Percentiles rank a stretch among this genome's conserved stretches.
Conservation (phyloP, 805 yeast species). For the Saccharomyces paradoxus region DNA sequence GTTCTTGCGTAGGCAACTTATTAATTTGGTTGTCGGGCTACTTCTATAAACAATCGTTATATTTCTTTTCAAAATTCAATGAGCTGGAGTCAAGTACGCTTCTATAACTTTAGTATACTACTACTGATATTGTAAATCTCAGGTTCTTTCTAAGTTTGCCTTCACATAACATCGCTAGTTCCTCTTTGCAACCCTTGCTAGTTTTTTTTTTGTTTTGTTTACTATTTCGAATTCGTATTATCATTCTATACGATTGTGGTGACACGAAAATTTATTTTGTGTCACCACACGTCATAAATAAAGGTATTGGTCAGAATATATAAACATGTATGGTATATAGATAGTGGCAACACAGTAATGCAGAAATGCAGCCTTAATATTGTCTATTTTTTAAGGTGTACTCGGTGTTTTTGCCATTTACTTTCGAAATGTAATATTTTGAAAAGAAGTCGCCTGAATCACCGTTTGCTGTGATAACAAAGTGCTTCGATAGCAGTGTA, state of each 20-base stretch:
- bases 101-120: background rate
- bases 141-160: background rate
- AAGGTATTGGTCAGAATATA: background rate
- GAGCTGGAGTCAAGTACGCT: background rate
- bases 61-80: background rate
- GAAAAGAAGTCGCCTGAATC: slow-evolving; percentile 12
- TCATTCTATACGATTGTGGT: background rate
- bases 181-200: background rate
- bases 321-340: background rate
- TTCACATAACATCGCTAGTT: background rate
- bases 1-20: background rate
- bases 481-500: slow-evolving; percentile 11
- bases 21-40: background rate
- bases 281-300: background rate
- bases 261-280: background rate
- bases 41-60: background rate
- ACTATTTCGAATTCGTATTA: background rate
- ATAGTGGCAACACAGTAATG: background rate
- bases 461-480: slow-evolving; percentile 16
- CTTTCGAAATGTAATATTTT: slow-evolving; percentile 10
- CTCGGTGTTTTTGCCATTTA: slow-evolving; percentile 19
- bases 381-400: slow-evolving; percentile 9
- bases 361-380: background rate
- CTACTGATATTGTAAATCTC: background rate
- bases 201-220: background rate